Conservation (phyloP, 2,329 filamentous ascomycete genomes). For the Alternaria consortialis region DNA sequence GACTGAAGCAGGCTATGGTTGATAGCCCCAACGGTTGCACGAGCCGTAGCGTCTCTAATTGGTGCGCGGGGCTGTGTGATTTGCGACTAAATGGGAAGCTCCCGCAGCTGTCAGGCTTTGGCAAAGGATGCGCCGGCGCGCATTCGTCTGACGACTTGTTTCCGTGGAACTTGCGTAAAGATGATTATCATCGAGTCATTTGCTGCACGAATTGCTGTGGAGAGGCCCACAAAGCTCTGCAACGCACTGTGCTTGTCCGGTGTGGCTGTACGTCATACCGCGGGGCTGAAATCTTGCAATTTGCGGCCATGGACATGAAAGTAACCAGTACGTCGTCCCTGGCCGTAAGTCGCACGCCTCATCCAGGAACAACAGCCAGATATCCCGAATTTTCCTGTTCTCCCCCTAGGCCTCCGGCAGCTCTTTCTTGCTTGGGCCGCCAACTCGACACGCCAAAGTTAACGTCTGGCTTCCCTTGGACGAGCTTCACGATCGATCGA, state of each 20-base stretch:
- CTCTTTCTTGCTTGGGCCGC: constrained; percentile 12
- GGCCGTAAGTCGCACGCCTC: constrained; percentile 9
- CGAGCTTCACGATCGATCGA: constrained; percentile 18
- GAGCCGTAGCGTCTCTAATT: background rate
- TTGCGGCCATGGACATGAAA: constrained; percentile 11
- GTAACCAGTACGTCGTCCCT: constrained; percentile 7
- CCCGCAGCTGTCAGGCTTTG: constrained; percentile 6
- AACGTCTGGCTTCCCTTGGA: constrained; percentile 12
- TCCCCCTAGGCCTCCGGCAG: background rate
- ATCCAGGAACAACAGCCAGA: constrained; percentile 25
- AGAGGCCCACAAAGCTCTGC: constrained; percentile 2
- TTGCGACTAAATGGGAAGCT: constrained; percentile 11
- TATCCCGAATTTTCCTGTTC: background rate
- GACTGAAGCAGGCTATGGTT: background rate
- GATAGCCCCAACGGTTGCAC: constrained; percentile 6
- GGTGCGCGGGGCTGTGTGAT: constrained; percentile 6
- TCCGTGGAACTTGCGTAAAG: constrained; percentile 11
- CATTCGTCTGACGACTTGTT: background rate
- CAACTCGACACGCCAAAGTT: constrained; percentile 7
- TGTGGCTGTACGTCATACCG: constrained; percentile 23
- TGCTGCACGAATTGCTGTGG: constrained; percentile 9
- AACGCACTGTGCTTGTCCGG: constrained; percentile 9
- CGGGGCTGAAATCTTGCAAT: constrained; percentile 21
- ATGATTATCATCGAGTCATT: constrained; percentile 12
- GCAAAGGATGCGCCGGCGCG: constrained; percentile 3